phyloP scores from a whole-genome alignment of 768 basidiomycete species.

The Lactarius evosmus region DNA sequence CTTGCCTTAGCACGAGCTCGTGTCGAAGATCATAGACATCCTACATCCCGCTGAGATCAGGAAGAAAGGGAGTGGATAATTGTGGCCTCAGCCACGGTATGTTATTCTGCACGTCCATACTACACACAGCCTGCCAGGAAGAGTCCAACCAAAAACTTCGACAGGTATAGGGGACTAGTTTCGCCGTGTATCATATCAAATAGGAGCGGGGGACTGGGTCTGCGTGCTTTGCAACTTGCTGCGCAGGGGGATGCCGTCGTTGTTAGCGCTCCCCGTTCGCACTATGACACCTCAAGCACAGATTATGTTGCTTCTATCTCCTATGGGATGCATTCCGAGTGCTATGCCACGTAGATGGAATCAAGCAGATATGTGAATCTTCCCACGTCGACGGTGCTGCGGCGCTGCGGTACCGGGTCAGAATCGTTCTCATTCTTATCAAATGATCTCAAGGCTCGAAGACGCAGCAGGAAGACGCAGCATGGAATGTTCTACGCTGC shows the following conservation, averaged over 20 bases:
- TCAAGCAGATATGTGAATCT: neutral
- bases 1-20: neutral
- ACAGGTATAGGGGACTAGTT: conserved; percentile 4
- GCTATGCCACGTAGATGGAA: neutral
- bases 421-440: neutral
- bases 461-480: neutral
- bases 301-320: neutral
- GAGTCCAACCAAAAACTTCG: neutral
- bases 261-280: too few relatives aligned
- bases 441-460: neutral
- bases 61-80: conserved; percentile 3
- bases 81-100: neutral
- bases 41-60: neutral
- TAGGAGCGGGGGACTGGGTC: too few relatives aligned
- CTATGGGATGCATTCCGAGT: neutral
- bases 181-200: conserved; percentile 5
- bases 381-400: neutral
- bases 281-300: too few relatives aligned
- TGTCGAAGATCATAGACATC: neutral
- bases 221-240: too few relatives aligned
- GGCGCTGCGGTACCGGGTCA: neutral
- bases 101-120: neutral
- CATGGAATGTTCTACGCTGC: neutral
- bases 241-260: too few relatives aligned
- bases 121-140: neutral